These are phyloP conservation scores for Microbotryum lychnidis-dioicae DNA, from an alignment of 1,284 basidiomycete species.

Conservation along the genomic window DNA sequence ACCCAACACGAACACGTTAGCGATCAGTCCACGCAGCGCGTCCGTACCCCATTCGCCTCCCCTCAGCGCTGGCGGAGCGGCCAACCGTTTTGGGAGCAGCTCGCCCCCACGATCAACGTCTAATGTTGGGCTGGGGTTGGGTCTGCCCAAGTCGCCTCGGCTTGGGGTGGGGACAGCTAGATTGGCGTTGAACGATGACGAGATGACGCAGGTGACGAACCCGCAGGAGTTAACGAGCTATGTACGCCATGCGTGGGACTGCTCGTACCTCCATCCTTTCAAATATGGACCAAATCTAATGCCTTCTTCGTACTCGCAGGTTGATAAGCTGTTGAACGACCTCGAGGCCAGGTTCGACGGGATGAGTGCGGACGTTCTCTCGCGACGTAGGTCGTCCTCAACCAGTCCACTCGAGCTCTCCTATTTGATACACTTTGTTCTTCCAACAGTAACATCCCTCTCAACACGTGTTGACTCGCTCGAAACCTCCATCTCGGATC, in stretches of 20 bases:
- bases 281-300: too few relatives aligned
- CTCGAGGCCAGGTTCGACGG: conserved; percentile 29
- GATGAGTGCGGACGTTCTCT: conserved; percentile 23
- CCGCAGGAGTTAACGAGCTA: conserved; percentile 29
- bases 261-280: neutral
- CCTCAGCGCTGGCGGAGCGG: too few relatives aligned
- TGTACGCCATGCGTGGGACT: conserved; percentile 4
- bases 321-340: conserved; percentile 27
- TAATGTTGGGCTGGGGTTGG: too few relatives aligned
- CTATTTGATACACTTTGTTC: neutral
- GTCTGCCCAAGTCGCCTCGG: too few relatives aligned
- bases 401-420: neutral
- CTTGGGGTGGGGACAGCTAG: too few relatives aligned
- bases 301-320: neutral
- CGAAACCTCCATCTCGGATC: conserved; percentile 21
- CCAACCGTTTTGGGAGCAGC: too few relatives aligned
- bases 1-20: too few relatives aligned
- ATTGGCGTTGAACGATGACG: too few relatives aligned
- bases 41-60: too few relatives aligned
- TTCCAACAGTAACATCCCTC: conserved; percentile 14
- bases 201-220: conserved; percentile 14
- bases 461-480: conserved; percentile 28
- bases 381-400: conserved; percentile 13
- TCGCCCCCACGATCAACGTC: too few relatives aligned
- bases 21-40: too few relatives aligned